These are phyloP conservation scores for Gossypium davidsonii DNA, from an alignment of 441 rosid species.

Conservation along the genomic window DNA sequence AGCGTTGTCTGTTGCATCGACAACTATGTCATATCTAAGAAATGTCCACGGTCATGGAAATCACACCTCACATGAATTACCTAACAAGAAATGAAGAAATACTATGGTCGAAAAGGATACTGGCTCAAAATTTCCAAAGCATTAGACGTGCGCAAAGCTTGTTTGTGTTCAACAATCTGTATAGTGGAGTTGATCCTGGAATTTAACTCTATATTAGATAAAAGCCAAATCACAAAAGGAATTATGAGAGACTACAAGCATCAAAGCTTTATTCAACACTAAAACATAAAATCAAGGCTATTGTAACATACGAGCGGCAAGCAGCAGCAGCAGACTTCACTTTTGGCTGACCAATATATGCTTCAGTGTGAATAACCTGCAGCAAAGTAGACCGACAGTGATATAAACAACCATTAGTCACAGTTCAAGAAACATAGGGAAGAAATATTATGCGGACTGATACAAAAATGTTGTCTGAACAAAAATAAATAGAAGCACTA, in stretches of 20 bases:
- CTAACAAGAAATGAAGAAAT: background rate
- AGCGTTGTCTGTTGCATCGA: slow-evolving; percentile 94
- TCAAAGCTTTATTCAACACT: background rate
- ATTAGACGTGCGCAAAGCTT: slow-evolving; percentile 81
- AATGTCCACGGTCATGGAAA: slow-evolving; percentile 32
- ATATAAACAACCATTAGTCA: background rate
- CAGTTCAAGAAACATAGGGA: background rate
- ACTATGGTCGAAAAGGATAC: slow-evolving; percentile 50
- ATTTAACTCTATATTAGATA: slow-evolving; percentile 7
- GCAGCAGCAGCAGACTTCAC: slow-evolving; percentile 89
- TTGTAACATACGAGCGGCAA: slow-evolving; percentile 65
- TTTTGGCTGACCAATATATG: slow-evolving; percentile 82
- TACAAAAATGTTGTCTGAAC: background rate
- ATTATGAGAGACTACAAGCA: background rate
- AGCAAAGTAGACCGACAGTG: background rate
- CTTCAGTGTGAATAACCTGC: slow-evolving; percentile 90
- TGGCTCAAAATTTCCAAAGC: slow-evolving; percentile 82
- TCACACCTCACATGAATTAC: slow-evolving; percentile 8
- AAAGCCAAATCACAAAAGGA: background rate
- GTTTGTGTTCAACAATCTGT: slow-evolving; percentile 62
- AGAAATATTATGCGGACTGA: background rate
- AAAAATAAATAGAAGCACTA: background rate
- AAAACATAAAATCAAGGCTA: background rate
- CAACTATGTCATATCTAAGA: slow-evolving; percentile 68
- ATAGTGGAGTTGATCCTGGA: slow-evolving; percentile 75